Evolutionary conservation across 2,329 filamentous ascomycete genomes (phyloP).

Genomic region (Aspergillus sojae): DNA sequence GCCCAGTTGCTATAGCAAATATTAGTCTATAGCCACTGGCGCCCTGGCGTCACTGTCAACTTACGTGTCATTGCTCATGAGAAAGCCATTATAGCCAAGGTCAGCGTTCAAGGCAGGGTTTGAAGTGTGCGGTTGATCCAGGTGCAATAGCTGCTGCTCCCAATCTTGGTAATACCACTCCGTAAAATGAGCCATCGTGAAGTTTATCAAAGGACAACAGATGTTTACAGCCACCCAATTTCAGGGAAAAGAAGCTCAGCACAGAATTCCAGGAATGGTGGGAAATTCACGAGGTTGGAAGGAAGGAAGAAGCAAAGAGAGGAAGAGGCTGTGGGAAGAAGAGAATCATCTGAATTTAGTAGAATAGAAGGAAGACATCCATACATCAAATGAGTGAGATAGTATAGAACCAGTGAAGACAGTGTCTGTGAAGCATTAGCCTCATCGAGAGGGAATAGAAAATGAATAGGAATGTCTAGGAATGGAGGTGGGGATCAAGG

Average conservation of each 20-base stretch:
- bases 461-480: background rate
- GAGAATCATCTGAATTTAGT: background rate
- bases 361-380: background rate
- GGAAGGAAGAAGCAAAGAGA: background rate
- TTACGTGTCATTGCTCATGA: slow-evolving; percentile 4
- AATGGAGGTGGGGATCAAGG: background rate
- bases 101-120: background rate
- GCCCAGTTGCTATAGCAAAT: background rate
- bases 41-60: background rate
- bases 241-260: background rate
- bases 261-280: background rate
- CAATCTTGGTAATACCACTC: slow-evolving; percentile 5
- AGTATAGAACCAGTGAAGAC: background rate
- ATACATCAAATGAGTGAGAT: background rate
- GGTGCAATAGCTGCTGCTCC: background rate
- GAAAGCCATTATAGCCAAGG: background rate
- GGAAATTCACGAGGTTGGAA: slow-evolving; percentile 2
- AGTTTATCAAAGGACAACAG: background rate
- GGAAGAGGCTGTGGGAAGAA: background rate
- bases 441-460: background rate
- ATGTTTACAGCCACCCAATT: background rate
- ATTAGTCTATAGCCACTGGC: background rate
- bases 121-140: background rate
- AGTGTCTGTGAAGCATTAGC: background rate
- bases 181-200: background rate